These are phyloP conservation scores for Leccinum broughii DNA, from an alignment of 768 basidiomycete genomes.

Conservation along the genomic window DNA sequence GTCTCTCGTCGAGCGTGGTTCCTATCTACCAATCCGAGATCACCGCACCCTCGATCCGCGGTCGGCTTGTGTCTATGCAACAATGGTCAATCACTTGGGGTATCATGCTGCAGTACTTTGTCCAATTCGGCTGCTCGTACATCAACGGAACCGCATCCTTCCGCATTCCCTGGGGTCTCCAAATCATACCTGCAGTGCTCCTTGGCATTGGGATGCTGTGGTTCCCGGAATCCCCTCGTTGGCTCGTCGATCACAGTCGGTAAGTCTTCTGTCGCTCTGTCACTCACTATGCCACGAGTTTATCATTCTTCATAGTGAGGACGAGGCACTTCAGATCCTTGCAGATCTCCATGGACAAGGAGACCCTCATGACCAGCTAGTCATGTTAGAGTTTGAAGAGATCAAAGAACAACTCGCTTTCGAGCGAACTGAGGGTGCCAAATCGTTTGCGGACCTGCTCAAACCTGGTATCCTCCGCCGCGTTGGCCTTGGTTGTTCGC, in stretches of 20 bases:
- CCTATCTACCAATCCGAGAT: slow-evolving; percentile 78
- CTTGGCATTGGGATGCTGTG: slow-evolving; percentile 64
- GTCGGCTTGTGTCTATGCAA: slow-evolving; percentile 73
- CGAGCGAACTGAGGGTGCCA: slow-evolving; percentile 70
- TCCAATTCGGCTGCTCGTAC: slow-evolving; percentile 70
- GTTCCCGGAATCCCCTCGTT: slow-evolving; percentile 75
- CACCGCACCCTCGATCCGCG: slow-evolving; percentile 69
- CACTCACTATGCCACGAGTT: not conserved
- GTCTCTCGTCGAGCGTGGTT: slow-evolving; percentile 63
- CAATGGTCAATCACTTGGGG: slow-evolving; percentile 85
- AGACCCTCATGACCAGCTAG: slow-evolving; percentile 56
- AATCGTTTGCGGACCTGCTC: slow-evolving; percentile 65
- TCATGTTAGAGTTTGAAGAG: slow-evolving; percentile 69
- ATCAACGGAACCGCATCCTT: slow-evolving; percentile 71
- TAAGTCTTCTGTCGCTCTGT: slow-evolving; percentile 17
- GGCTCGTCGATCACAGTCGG: slow-evolving; percentile 64
- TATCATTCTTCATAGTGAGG: slow-evolving; percentile 25
- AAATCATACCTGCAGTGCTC: slow-evolving; percentile 75
- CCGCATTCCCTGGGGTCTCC: slow-evolving; percentile 79
- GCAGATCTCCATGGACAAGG: slow-evolving; percentile 72
- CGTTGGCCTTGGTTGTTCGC: slow-evolving; percentile 64
- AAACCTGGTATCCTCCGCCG: slow-evolving; percentile 68
- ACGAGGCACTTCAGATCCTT: slow-evolving; percentile 68
- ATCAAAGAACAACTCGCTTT: slow-evolving; percentile 56
- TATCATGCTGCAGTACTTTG: slow-evolving; percentile 73